Base-by-base conservation (phyloP, 257 asterid species). In the Solanum clarkiae region DNA sequence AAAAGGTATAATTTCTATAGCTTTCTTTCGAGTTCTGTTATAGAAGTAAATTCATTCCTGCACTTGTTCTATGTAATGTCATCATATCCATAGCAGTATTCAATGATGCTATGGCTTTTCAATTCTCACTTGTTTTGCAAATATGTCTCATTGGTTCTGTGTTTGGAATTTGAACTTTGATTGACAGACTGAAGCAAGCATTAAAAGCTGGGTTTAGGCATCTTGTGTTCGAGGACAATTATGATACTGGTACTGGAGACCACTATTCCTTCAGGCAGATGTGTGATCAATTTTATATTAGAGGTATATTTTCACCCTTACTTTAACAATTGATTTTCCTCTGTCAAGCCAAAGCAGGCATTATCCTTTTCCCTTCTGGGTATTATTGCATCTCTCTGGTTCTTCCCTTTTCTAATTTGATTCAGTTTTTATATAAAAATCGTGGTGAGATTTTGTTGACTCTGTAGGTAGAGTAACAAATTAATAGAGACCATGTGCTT, bases 231-330 rank as follows among this genome's bases (percentile, higher is more conserved):
- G 98, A 97, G 93, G 99, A 97, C 91, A 97, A 97, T 89, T 97
- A 97, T 87, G 99, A 97, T 90, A 97, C 98, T 83, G 98, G 99
- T 83, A 94, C 98, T 16, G 99, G 99, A 75, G 98, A 97, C 86
- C 99, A 97, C 93, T 97, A 97, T 87, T 94, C 99, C 62, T 89
- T 97, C 90, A 90, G 99, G 88, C 99, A 97, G 87, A 97, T 97
- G 79, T 97, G 99, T 47, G 99, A 97, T 88, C 99, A 97, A 87
- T 92, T 88, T 86, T 95, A 95, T 81, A 90, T 95, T 60, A 92
- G 93, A 91, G 99, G 99, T 94, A 85, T 32, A 26, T 77, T 77
- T 77, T 77, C 26, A 26, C 36, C 59, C 16, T 3, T n/a, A 53
- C 63, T 26, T 77, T 53, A 77, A 77, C 62, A 53, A 26, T 51